Evolutionary conservation across 176 grass and related monocot species (phyloP).

Genomic region (Bothriochloa decipiens): DNA sequence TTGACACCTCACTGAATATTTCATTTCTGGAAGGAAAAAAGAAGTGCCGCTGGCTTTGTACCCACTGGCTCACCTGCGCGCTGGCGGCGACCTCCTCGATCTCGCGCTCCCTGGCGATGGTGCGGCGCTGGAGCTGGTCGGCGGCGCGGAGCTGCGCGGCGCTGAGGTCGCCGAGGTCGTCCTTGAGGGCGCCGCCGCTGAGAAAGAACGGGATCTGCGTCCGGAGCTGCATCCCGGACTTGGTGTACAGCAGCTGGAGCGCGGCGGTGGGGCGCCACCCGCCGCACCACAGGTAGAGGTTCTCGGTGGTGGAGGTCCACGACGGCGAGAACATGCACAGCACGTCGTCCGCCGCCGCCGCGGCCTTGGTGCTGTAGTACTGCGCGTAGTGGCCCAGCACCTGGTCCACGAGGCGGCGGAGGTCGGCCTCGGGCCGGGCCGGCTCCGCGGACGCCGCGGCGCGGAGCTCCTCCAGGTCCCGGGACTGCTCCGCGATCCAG

Average conservation of each 20-base stretch:
- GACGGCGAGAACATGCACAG: conserved; percentile 65
- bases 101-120: conserved; percentile 55
- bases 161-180: conserved; percentile 49
- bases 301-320: conserved; percentile 80
- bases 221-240: conserved; percentile 70
- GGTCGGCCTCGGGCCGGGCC: not conserved
- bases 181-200: not conserved
- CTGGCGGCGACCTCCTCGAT: conserved; percentile 53
- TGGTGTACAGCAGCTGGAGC: conserved; percentile 79
- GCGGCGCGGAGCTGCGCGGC: conserved; percentile 48
- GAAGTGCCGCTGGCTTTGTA: too few species aligned
- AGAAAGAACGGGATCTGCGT: conserved; percentile 42
- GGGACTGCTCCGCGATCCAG: conserved; percentile 62
- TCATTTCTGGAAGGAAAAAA: not conserved
- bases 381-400: conserved; percentile 72
- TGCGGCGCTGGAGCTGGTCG: conserved; percentile 58
- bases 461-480: conserved; percentile 64
- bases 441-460: conserved; percentile 15
- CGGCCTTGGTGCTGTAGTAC: conserved; percentile 67
- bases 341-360: conserved; percentile 47
- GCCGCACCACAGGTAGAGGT: conserved; percentile 77
- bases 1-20: conserved; percentile 5
- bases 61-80: too few species aligned
- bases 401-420: conserved; percentile 44
- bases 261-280: conserved; percentile 74